phyloP scores from a whole-genome alignment of 2,329 filamentous ascomycete species.

The Dactylellina parvicollis region DNA sequence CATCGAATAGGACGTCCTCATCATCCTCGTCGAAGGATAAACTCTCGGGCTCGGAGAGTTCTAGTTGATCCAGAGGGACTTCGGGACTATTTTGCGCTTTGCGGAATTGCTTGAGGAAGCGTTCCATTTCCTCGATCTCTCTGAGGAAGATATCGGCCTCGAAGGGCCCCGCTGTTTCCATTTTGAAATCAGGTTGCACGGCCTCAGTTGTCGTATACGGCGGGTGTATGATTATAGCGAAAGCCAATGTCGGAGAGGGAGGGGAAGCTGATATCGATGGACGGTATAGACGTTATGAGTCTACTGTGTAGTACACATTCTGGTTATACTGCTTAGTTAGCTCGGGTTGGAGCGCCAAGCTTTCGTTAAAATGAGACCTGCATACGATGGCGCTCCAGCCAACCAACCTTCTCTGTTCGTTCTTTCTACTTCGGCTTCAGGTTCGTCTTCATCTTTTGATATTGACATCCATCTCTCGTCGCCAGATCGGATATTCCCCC shows the following conservation, averaged over 20 bases:
- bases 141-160: slow-evolving; percentile 43
- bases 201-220: neutral
- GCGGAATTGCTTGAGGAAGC: slow-evolving; percentile 30
- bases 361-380: slow-evolving; percentile 15
- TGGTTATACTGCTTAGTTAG: neutral
- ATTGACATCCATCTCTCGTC: too few species aligned
- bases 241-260: neutral
- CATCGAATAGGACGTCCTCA: slow-evolving; percentile 31
- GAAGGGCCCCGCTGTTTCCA: slow-evolving; percentile 17
- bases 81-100: slow-evolving; percentile 22
- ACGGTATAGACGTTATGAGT: too few species aligned
- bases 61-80: neutral
- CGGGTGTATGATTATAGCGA: neutral
- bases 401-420: neutral
- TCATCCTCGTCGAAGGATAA: slow-evolving; percentile 35
- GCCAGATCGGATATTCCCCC: too few species aligned
- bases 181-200: neutral
- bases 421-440: neutral
- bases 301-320: neutral
- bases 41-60: slow-evolving; percentile 26
- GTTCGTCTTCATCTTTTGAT: neutral
- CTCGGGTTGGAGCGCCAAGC: slow-evolving; percentile 3
- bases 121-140: slow-evolving; percentile 48
- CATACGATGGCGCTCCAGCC: neutral
- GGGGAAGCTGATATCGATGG: neutral